Conservation (phyloP, 495 filamentous ascomycete species). For the Neurospora pannonica region DNA sequence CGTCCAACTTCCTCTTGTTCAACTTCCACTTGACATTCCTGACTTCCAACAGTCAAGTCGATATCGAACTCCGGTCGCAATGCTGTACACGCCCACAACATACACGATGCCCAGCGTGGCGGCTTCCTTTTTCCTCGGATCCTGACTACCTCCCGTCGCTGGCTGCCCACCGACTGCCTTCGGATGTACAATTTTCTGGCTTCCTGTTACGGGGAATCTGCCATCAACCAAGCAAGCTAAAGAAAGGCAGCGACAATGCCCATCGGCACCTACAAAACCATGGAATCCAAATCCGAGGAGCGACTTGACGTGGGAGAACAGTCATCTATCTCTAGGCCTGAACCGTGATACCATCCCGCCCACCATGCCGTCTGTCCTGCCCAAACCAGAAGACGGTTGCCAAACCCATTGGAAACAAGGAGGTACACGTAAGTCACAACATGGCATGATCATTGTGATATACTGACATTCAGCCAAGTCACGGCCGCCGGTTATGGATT, state of each 20-base stretch:
- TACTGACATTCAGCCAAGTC: background rate
- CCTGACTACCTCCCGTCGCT: background rate
- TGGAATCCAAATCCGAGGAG: background rate
- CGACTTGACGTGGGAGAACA: background rate
- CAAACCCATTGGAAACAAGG: background rate
- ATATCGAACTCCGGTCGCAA: background rate
- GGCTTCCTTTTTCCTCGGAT: background rate
- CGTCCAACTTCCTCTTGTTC: background rate
- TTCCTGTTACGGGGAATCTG: background rate
- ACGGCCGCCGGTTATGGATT: background rate
- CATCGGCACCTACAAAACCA: background rate
- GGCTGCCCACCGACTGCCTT: background rate
- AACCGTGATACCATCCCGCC: background rate
- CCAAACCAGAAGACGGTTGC: background rate
- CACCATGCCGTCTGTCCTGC: background rate
- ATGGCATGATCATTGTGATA: background rate
- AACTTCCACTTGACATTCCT: background rate
- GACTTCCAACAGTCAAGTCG: background rate
- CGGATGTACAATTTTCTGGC: background rate
- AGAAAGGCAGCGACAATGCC: background rate
- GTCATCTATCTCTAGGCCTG: background rate
- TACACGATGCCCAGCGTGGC: background rate
- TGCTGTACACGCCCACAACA: background rate
- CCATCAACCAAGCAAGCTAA: background rate
- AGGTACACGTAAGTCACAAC: background rate